A percentile compares a stretch with the other conserved stretches of the same genome.
Evolutionary conservation across 108 stramenopile species (phyloP).

Genomic region (Nitzschia palea): DNA sequence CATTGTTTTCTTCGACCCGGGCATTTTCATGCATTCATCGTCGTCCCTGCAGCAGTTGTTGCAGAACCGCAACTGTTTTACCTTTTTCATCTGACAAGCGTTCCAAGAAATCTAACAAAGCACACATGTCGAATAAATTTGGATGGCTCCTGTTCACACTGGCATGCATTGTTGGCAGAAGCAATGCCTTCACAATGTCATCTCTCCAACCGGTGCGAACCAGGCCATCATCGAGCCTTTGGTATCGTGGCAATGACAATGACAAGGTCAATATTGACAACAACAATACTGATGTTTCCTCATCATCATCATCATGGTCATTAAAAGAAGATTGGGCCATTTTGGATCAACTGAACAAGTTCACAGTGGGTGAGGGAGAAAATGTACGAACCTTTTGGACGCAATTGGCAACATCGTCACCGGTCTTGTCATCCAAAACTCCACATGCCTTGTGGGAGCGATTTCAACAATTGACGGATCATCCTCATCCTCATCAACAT

Average conservation of each 20-base stretch:
- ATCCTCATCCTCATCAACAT: background rate
- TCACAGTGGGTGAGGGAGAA: constrained; percentile 8
- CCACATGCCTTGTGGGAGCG: constrained; percentile 7
- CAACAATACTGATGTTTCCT: background rate
- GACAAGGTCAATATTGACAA: background rate
- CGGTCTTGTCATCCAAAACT: background rate
- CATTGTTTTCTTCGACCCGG: background rate
- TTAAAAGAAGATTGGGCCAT: constrained; percentile 34
- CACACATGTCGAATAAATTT: too few relatives aligned
- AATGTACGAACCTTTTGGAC: constrained; percentile 30
- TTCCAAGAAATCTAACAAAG: too few relatives aligned
- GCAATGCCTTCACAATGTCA: too few relatives aligned
- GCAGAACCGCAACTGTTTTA: too few relatives aligned
- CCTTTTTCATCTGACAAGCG: too few relatives aligned
- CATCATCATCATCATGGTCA: constrained; percentile 10
- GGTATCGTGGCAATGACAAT: background rate
- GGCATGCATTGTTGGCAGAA: too few relatives aligned
- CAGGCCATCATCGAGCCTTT: too few relatives aligned
- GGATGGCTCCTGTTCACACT: too few relatives aligned
- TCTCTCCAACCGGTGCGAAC: too few relatives aligned
- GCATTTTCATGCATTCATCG: background rate
- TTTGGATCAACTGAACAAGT: constrained; percentile 23
- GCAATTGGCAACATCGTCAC: constrained; percentile 14
- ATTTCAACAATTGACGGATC: background rate
- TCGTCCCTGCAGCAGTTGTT: too few relatives aligned